Evolutionary conservation across 2,329 filamentous ascomycete genomes (phyloP).

Genomic region (Colletotrichum phormii): DNA sequence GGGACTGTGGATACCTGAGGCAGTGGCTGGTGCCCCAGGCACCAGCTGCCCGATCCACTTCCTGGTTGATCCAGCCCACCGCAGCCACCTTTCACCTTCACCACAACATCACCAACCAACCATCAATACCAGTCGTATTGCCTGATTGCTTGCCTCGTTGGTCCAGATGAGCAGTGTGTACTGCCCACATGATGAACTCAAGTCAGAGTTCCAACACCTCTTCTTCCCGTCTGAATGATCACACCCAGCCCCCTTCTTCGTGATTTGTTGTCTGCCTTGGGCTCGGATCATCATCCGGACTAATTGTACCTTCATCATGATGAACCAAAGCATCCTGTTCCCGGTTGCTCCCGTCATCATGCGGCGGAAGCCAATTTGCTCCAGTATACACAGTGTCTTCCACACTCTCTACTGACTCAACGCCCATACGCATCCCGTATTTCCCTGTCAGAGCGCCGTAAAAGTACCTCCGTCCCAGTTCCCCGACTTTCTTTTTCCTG

Average conservation of each 20-base stretch:
- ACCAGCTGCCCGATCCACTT: too few relatives aligned
- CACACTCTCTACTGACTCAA: conserved; percentile 24
- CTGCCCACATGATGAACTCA: too few relatives aligned
- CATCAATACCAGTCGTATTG: too few relatives aligned
- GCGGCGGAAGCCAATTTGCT: conserved; percentile 8
- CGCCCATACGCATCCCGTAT: conserved; percentile 21
- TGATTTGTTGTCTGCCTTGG: background rate
- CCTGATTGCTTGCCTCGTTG: too few relatives aligned
- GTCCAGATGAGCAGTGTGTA: too few relatives aligned
- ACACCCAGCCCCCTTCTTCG: background rate
- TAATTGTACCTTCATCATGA: background rate
- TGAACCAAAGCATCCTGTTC: background rate
- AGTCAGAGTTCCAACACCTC: background rate
- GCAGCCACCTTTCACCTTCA: too few relatives aligned
- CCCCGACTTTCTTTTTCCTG: conserved; percentile 22
- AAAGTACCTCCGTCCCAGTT: conserved; percentile 36
- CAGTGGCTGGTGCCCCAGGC: too few relatives aligned
- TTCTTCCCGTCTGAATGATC: background rate
- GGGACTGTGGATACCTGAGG: too few relatives aligned
- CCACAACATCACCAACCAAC: too few relatives aligned
- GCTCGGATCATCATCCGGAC: too few relatives aligned
- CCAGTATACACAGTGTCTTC: conserved; percentile 26
- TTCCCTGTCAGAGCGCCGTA: conserved; percentile 41
- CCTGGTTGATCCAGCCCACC: too few relatives aligned
- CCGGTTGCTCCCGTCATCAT: too few relatives aligned